Evolutionary conservation across 148 eudicot genomes (phyloP).

Genomic region (Vaccinium vitisidaea): DNA sequence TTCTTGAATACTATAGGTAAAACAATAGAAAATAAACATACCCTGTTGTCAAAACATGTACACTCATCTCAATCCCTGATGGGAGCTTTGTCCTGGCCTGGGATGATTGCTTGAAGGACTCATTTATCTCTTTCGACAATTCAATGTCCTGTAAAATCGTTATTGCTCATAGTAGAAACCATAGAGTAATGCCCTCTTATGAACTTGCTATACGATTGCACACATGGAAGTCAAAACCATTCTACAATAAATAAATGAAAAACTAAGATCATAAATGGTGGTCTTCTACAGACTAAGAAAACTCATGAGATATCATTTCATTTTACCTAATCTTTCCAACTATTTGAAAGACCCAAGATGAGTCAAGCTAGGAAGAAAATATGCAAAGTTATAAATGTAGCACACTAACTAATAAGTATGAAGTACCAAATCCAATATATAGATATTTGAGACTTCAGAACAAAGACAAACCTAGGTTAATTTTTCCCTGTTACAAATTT

Average conservation of each 20-base stretch:
- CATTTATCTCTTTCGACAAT: slow-evolving; percentile 92
- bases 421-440: background rate
- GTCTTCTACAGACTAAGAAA: background rate
- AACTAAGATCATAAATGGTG: background rate
- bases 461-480: background rate
- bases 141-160: slow-evolving; percentile 74
- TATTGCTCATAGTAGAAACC: background rate
- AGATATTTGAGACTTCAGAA: background rate
- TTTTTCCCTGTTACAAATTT: background rate
- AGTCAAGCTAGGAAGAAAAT: background rate
- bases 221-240: background rate
- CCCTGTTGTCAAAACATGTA: slow-evolving; percentile 98
- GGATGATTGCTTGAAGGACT: slow-evolving; percentile 91
- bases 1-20: slow-evolving; percentile 1
- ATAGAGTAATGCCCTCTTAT: background rate
- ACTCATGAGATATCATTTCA: background rate
- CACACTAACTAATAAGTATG: background rate
- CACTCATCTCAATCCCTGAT: slow-evolving; percentile 97
- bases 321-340: background rate
- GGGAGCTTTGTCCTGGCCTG: slow-evolving; percentile 97
- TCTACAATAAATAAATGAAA: background rate
- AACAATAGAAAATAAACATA: slow-evolving; percentile 26
- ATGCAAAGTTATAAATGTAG: background rate
- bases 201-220: background rate
- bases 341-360: background rate